Percentiles rank a stretch among this genome's conserved stretches.
phyloP scores from a whole-genome alignment of 192 early-diverging fungal species.

The Coemansia sp. region DNA sequence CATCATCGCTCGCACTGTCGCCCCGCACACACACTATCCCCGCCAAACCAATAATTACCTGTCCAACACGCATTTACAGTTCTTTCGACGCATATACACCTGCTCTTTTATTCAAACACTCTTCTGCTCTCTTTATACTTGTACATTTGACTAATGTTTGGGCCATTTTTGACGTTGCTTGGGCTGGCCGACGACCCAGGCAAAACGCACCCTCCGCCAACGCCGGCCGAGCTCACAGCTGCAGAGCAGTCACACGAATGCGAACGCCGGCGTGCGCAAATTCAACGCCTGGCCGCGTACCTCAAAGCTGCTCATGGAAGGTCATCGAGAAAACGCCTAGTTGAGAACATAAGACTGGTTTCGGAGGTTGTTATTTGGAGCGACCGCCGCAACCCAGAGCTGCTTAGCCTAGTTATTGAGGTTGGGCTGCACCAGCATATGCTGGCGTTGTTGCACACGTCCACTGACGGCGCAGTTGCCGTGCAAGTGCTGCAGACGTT shows the following conservation, averaged over 20 bases:
- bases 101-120: background rate
- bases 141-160: slow-evolving; percentile 19
- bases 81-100: background rate
- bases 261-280: slow-evolving; percentile 14
- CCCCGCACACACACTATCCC: too few relatives aligned
- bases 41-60: background rate
- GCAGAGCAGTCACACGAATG: slow-evolving; percentile 11
- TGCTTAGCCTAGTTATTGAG: slow-evolving; percentile 39
- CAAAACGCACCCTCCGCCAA: background rate
- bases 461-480: slow-evolving; percentile 20
- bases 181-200: slow-evolving; percentile 12
- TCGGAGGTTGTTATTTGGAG: slow-evolving; percentile 48
- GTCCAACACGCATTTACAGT: background rate
- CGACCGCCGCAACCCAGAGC: slow-evolving; percentile 45
- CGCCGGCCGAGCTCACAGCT: background rate
- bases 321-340: slow-evolving; percentile 20
- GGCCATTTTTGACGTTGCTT: slow-evolving; percentile 24
- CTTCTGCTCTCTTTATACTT: background rate
- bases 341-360: slow-evolving; percentile 43
- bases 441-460: slow-evolving; percentile 22
- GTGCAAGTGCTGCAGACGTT: slow-evolving; percentile 56
- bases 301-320: slow-evolving; percentile 18
- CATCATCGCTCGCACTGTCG: background rate
- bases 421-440: slow-evolving; percentile 35
- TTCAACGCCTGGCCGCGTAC: slow-evolving; percentile 20